phyloP scores from a whole-genome alignment of 192 early-diverging fungal genomes.

The Coemansia javaensis region DNA sequence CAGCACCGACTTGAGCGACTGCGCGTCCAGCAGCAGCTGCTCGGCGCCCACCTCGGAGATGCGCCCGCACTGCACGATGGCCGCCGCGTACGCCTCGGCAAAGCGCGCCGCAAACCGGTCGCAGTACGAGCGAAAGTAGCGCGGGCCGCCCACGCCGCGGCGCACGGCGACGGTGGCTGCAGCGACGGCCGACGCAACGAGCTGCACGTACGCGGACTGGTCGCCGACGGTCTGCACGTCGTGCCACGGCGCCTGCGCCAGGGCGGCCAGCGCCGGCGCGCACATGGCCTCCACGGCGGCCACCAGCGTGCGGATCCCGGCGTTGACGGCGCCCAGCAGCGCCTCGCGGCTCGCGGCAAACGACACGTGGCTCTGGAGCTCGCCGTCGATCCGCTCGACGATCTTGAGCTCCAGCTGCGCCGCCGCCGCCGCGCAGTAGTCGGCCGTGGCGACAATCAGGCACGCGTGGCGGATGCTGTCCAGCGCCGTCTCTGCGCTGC shows the following conservation, averaged over 20 bases:
- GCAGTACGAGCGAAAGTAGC: slow-evolving; percentile 83
- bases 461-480: slow-evolving; percentile 71
- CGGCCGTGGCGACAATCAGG: slow-evolving; percentile 86
- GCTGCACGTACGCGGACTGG: slow-evolving; percentile 81
- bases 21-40: slow-evolving; percentile 91
- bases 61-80: slow-evolving; percentile 69
- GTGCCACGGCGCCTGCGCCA: slow-evolving; percentile 78
- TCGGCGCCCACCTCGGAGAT: slow-evolving; percentile 95
- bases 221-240: slow-evolving; percentile 85
- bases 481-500: slow-evolving; percentile 53
- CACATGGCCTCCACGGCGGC: slow-evolving; percentile 60
- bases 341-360: slow-evolving; percentile 72
- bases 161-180: slow-evolving; percentile 57
- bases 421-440: slow-evolving; percentile 87
- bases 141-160: slow-evolving; percentile 59
- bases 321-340: slow-evolving; percentile 64
- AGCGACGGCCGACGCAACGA: slow-evolving; percentile 58
- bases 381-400: slow-evolving; percentile 71
- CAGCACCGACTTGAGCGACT: slow-evolving; percentile 81
- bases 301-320: slow-evolving; percentile 64
- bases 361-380: slow-evolving; percentile 63
- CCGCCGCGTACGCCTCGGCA: slow-evolving; percentile 61
- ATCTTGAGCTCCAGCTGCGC: slow-evolving; percentile 86
- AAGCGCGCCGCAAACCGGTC: slow-evolving; percentile 90
- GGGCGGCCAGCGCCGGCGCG: slow-evolving; percentile 64